Conservation (phyloP, 75 land plant species). For the Cunninghamia lanceolata region DNA sequence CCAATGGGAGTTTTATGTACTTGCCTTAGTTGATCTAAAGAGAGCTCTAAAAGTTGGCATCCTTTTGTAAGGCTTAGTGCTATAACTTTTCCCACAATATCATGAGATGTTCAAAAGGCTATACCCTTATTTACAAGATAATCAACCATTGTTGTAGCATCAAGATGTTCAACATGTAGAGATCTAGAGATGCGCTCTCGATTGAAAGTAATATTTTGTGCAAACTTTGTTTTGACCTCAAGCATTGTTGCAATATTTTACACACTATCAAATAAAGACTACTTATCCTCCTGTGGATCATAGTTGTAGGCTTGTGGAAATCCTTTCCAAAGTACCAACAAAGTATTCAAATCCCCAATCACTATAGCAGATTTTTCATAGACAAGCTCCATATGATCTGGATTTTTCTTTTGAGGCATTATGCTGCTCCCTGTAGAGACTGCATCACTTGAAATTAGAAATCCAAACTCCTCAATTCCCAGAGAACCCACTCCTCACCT, state of each 20-base stretch:
- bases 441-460: slow-evolving; percentile 85
- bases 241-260: slow-evolving; percentile 74
- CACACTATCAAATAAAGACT: slow-evolving; percentile 94
- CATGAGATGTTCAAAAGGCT: slow-evolving; percentile 95
- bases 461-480: slow-evolving; percentile 99
- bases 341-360: slow-evolving; percentile 75
- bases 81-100: slow-evolving; percentile 84
- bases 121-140: slow-evolving; percentile 94
- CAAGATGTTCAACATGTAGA: slow-evolving; percentile 87
- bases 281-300: slow-evolving; percentile 98
- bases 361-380: slow-evolving; percentile 97
- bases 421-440: slow-evolving; percentile 99
- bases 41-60: slow-evolving; percentile 60
- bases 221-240: slow-evolving; percentile 92
- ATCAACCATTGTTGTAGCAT: no score
- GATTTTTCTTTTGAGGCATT: slow-evolving; percentile 99
- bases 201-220: slow-evolving; percentile 83
- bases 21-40: slow-evolving; percentile 54
- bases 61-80: no score
- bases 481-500: slow-evolving; percentile 98
- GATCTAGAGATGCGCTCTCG: slow-evolving; percentile 61
- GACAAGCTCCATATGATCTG: slow-evolving; percentile 99
- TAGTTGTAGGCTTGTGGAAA: slow-evolving; percentile 97
- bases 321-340: slow-evolving; percentile 91
- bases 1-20: no score